phyloP scores from a whole-genome alignment of 345 rosid genomes.

The Arabidopsis arenosa region DNA sequence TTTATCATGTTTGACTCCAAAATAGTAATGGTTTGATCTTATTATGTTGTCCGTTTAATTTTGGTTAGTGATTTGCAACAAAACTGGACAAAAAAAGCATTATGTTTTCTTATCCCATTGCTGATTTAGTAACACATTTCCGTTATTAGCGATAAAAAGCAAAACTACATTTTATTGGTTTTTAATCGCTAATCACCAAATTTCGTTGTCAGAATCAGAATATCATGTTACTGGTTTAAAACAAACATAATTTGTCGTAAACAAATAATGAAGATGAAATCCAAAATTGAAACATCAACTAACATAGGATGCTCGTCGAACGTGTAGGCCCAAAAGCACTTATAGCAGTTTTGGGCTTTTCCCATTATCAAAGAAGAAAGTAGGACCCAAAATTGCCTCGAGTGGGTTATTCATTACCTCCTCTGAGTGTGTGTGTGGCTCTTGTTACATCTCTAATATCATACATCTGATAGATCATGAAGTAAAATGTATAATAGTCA shows the following conservation, averaged over 20 bases:
- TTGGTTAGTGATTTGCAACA: background rate
- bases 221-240: background rate
- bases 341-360: conserved; percentile 26
- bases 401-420: conserved; percentile 4
- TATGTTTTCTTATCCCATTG: background rate
- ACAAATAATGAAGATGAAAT: background rate
- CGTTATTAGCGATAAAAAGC: background rate
- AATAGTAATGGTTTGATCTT: background rate
- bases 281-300: conserved; percentile 17
- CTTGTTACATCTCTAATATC: background rate
- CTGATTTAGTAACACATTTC: background rate
- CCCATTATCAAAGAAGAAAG: background rate
- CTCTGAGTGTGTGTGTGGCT: background rate
- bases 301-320: conserved; percentile 32
- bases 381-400: conserved; percentile 6
- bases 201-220: conserved; percentile 6
- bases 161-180: background rate
- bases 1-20: background rate
- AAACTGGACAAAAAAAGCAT: background rate
- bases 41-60: background rate
- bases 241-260: background rate
- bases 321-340: conserved; percentile 36
- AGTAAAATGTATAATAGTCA: background rate
- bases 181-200: background rate
- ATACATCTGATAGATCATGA: background rate